phyloP scores from a whole-genome alignment of 164 flowering plant species.

The Aristolochia fimbriata region DNA sequence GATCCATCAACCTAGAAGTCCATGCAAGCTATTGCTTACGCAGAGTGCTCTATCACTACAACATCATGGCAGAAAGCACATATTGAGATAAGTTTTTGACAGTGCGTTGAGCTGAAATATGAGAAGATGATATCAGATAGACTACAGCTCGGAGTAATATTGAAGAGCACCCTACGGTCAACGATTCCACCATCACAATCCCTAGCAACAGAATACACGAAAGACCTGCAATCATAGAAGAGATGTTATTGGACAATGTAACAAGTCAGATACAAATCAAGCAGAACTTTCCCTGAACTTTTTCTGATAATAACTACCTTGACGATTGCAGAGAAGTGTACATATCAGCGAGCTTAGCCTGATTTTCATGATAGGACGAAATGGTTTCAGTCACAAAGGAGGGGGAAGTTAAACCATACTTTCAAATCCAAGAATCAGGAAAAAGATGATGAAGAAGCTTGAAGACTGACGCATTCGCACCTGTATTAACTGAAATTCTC shows the following conservation, averaged over 20 bases:
- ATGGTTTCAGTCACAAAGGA: conserved; percentile 2
- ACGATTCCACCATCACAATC: conserved; percentile 81
- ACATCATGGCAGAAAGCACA: too few species aligned
- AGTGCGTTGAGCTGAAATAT: too few species aligned
- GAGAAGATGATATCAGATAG: too few species aligned
- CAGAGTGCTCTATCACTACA: too few species aligned
- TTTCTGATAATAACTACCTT: conserved; percentile 32
- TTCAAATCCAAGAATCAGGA: background rate
- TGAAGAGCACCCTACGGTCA: conserved; percentile 53
- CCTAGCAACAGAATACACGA: conserved; percentile 91
- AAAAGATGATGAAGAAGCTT: background rate
- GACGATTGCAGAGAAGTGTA: conserved; percentile 93
- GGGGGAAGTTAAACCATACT: background rate
- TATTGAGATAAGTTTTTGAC: too few species aligned
- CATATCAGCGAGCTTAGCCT: conserved; percentile 99
- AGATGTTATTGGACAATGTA: background rate
- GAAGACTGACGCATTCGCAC: conserved; percentile 16
- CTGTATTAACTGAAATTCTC: conserved; percentile 97
- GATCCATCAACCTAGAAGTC: too few species aligned
- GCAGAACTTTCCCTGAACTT: background rate
- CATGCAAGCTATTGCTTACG: too few species aligned
- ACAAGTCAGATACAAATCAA: background rate
- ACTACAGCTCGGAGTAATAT: too few species aligned
- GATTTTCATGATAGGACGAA: conserved; percentile 12
- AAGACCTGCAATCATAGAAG: conserved; percentile 50